A percentile compares a stretch with the other conserved stretches of the same genome.
Conservation (phyloP, 1,284 basidiomycete genomes). For the Ceratobasidium sp. region DNA sequence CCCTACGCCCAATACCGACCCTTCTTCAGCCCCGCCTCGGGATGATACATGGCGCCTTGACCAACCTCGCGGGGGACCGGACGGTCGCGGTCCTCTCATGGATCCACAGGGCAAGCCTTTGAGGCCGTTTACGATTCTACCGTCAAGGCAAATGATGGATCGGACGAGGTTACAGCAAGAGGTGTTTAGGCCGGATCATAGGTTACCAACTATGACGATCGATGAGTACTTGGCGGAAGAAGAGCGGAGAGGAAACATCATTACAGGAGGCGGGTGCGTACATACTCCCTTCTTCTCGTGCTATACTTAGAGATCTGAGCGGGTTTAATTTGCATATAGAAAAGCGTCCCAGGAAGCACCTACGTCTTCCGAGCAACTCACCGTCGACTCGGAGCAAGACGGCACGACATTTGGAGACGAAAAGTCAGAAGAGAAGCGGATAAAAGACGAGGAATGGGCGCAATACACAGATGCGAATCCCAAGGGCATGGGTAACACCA, state of each 20-base stretch:
- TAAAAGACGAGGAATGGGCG: conserved; percentile 91
- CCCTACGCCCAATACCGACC: too few species aligned
- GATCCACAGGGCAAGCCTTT: conserved; percentile 84
- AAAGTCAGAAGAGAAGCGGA: conserved; percentile 81
- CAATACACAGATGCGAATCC: conserved; percentile 83
- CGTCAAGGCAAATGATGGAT: conserved; percentile 70
- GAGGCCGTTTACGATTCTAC: conserved; percentile 92
- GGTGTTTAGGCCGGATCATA: conserved; percentile 90
- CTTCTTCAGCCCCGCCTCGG: neutral
- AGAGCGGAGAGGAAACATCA: conserved; percentile 84
- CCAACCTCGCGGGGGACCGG: conserved; percentile 56
- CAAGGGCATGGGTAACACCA: conserved; percentile 83
- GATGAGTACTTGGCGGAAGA: conserved; percentile 96
- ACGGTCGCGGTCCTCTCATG: conserved; percentile 75
- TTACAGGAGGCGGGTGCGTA: conserved; percentile 86
- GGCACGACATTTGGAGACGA: conserved; percentile 78
- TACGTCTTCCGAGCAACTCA: conserved; percentile 83
- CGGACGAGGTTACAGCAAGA: conserved; percentile 79
- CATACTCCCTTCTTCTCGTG: neutral
- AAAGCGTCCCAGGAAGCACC: conserved; percentile 74
- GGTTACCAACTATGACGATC: conserved; percentile 95
- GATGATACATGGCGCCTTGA: conserved; percentile 85
- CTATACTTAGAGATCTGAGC: neutral
- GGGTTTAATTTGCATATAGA: conserved; percentile 61
- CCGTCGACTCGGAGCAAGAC: conserved; percentile 85